Evolutionary conservation across 2,329 filamentous ascomycete genomes (phyloP).

Genomic region (Stachybotrys echinatus): DNA sequence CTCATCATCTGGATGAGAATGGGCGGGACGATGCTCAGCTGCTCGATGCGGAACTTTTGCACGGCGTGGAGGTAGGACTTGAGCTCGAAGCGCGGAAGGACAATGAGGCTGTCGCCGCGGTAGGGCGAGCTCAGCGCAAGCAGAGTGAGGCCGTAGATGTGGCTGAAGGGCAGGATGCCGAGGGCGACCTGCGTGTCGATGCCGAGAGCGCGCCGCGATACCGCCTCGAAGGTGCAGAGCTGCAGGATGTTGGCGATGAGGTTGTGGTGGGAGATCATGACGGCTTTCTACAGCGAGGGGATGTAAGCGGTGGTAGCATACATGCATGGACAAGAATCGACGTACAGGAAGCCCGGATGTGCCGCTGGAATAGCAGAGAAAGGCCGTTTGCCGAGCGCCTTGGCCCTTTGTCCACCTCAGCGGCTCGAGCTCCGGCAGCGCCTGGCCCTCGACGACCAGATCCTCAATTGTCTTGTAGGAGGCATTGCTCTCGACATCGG

Average conservation of each 20-base stretch:
- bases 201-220: constrained; percentile 27
- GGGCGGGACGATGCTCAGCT: constrained; percentile 68
- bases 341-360: constrained; percentile 71
- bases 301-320: constrained; percentile 2
- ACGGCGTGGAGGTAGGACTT: constrained; percentile 58
- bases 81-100: constrained; percentile 73
- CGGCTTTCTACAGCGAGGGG: constrained; percentile 57
- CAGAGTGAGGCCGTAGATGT: constrained; percentile 75
- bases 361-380: constrained; percentile 75
- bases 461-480: constrained; percentile 62
- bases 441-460: constrained; percentile 55
- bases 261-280: constrained; percentile 76
- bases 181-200: constrained; percentile 44
- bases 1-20: constrained; percentile 72
- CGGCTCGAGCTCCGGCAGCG: constrained; percentile 46
- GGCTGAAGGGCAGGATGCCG: constrained; percentile 72
- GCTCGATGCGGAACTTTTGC: constrained; percentile 62
- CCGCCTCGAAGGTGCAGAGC: constrained; percentile 38
- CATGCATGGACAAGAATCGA: background rate
- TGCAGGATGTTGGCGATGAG: constrained; percentile 74
- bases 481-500: constrained; percentile 41
- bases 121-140: constrained; percentile 62
- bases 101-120: constrained; percentile 67
- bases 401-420: constrained; percentile 60
- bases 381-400: constrained; percentile 63